A percentile compares a stretch with the other conserved stretches of the same genome.
These are phyloP conservation scores for Mucor irregularis DNA, from an alignment of 371 early-diverging fungal species.

Conservation along the genomic window DNA sequence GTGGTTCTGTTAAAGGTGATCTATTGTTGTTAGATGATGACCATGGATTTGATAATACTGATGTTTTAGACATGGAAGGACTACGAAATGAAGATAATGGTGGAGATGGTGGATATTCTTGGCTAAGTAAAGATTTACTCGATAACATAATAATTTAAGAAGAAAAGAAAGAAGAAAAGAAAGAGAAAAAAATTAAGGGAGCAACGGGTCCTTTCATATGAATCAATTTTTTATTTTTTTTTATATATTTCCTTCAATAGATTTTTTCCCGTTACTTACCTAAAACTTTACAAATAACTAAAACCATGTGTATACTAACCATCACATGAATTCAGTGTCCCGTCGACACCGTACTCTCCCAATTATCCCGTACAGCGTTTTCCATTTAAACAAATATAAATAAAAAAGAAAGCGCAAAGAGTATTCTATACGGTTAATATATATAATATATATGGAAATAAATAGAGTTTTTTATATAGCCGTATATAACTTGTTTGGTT, in stretches of 20 bases:
- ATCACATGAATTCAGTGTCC: conserved; percentile 17
- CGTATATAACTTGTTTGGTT: too few species aligned
- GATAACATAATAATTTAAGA: conserved; percentile 4
- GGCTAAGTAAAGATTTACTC: conserved; percentile 5
- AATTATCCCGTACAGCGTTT: too few species aligned
- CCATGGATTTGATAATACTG: conserved; percentile 6
- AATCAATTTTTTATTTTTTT: neutral
- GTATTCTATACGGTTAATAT: neutral
- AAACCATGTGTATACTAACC: neutral
- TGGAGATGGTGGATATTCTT: conserved; percentile 20
- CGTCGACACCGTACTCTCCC: conserved; percentile 5
- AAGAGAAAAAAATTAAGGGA: conserved; percentile 22
- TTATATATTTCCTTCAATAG: neutral
- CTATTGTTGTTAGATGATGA: neutral
- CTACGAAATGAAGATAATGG: conserved; percentile 10
- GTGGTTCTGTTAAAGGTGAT: neutral
- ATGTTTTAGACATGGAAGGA: neutral
- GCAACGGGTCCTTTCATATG: conserved; percentile 31
- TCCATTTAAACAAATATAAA: neutral
- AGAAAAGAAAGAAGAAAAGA: conserved; percentile 1
- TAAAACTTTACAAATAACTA: conserved; percentile 4
- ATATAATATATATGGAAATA: too few species aligned
- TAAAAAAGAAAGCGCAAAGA: neutral
- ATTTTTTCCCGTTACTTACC: conserved; percentile 15
- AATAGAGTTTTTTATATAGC: too few species aligned